Conservation (phyloP, 2,329 filamentous ascomycete species). For the Pseudogymnoascus sp. region DNA sequence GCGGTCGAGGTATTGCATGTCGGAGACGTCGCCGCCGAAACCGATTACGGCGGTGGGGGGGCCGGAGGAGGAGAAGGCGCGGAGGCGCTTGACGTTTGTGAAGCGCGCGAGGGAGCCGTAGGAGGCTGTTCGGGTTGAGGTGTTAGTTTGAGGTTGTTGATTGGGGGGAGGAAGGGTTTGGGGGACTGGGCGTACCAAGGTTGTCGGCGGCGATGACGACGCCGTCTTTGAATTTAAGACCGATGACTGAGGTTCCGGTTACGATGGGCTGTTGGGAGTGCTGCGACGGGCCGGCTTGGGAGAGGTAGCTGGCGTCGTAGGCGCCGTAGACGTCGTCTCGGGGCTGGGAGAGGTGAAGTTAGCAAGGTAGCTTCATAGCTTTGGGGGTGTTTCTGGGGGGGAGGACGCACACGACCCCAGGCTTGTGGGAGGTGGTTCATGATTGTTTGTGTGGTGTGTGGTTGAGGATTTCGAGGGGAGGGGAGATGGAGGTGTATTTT, state of each 20-base stretch:
- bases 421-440: slow-evolving; percentile 68
- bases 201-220: slow-evolving; percentile 97
- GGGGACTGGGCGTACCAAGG: slow-evolving; percentile 52
- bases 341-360: slow-evolving; percentile 55
- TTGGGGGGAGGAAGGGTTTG: slow-evolving; percentile 12
- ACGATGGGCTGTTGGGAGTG: slow-evolving; percentile 91
- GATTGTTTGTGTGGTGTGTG: slow-evolving; percentile 15
- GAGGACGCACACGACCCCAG: slow-evolving; percentile 58
- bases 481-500: slow-evolving; percentile 11
- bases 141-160: slow-evolving; percentile 17
- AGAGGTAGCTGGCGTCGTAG: slow-evolving; percentile 80
- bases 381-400: slow-evolving; percentile 8
- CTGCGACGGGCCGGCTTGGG: slow-evolving; percentile 60
- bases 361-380: slow-evolving; percentile 26
- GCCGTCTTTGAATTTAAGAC: slow-evolving; percentile 90
- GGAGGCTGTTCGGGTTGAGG: slow-evolving; percentile 53
- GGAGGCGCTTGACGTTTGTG: slow-evolving; percentile 91
- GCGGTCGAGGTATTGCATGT: slow-evolving; percentile 98
- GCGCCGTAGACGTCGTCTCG: slow-evolving; percentile 94
- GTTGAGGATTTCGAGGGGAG: slow-evolving; percentile 10
- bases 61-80: slow-evolving; percentile 65
- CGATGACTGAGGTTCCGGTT: slow-evolving; percentile 91
- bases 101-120: slow-evolving; percentile 96
- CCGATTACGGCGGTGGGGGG: slow-evolving; percentile 63
- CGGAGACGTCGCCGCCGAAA: slow-evolving; percentile 93